Evolutionary conservation across 2,329 filamentous ascomycete species (phyloP).

Genomic region (Aspergillus clavatus): DNA sequence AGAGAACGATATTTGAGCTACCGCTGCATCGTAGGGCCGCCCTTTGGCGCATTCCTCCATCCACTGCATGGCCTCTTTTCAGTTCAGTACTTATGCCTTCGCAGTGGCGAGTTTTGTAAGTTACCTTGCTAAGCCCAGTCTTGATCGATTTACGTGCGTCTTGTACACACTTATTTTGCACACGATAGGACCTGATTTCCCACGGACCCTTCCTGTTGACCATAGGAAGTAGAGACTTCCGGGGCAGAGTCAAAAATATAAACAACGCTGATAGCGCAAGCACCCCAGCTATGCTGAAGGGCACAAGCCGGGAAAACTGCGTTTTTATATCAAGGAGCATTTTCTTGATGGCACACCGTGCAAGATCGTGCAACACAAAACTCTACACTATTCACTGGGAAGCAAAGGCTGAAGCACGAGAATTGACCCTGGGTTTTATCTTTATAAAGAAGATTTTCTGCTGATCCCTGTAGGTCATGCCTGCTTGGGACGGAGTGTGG

Average conservation of each 20-base stretch:
- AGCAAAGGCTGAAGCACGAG: too few species aligned
- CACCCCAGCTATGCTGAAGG: not conserved
- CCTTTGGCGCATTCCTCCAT: conserved; percentile 21
- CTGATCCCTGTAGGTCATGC: too few species aligned
- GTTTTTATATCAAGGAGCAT: too few species aligned
- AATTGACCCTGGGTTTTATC: too few species aligned
- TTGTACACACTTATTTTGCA: conserved; percentile 1
- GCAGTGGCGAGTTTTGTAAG: too few species aligned
- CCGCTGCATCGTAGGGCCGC: conserved; percentile 14
- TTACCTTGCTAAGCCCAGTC: conserved; percentile 1
- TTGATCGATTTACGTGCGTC: conserved; percentile 2
- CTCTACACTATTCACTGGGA: too few species aligned
- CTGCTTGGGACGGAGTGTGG: too few species aligned
- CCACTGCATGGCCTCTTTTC: conserved; percentile 23
- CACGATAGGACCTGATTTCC: not conserved
- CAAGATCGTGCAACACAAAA: too few species aligned
- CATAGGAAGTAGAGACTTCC: not conserved
- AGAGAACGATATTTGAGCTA: conserved; percentile 18
- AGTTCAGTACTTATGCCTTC: not conserved
- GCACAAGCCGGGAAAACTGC: not conserved
- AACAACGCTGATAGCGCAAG: not conserved
- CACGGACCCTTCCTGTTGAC: not conserved
- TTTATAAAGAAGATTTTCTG: too few species aligned
- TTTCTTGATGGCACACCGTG: too few species aligned
- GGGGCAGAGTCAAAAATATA: not conserved